phyloP scores from a whole-genome alignment of 768 basidiomycete genomes.

The Psilocybe cubensis region DNA sequence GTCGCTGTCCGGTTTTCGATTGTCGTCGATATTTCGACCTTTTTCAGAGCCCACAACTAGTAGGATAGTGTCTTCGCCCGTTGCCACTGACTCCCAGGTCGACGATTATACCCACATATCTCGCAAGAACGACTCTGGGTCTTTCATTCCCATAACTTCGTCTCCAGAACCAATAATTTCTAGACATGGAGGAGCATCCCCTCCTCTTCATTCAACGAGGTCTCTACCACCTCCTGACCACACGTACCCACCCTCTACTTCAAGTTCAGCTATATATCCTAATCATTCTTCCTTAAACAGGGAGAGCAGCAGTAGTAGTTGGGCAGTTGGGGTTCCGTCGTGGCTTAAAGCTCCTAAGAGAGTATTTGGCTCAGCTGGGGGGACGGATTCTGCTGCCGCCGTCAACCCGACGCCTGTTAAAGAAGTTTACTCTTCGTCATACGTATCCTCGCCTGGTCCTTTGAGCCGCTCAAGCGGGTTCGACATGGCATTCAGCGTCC shows the following conservation, averaged over 20 bases:
- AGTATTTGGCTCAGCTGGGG: conserved; percentile 35
- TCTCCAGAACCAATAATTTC: conserved; percentile 36
- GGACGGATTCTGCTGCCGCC: conserved; percentile 26
- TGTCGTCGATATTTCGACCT: conserved; percentile 69
- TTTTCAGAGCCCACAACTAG: conserved; percentile 56
- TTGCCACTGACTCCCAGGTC: conserved; percentile 33
- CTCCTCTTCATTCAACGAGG: conserved; percentile 16
- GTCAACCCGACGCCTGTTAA: conserved; percentile 45
- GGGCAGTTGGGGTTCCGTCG: conserved; percentile 72
- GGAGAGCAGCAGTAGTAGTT: conserved; percentile 48
- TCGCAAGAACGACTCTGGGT: conserved; percentile 51
- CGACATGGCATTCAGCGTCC: conserved; percentile 77
- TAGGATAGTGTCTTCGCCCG: conserved; percentile 25
- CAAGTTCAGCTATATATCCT: conserved; percentile 49
- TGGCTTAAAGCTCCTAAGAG: conserved; percentile 64
- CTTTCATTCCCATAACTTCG: conserved; percentile 64
- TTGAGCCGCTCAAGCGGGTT: conserved; percentile 41
- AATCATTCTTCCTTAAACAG: conserved; percentile 51
- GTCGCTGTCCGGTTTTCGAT: conserved; percentile 55
- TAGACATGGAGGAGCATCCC: conserved; percentile 5
- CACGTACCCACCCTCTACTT: conserved; percentile 82
- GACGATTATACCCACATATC: conserved; percentile 79
- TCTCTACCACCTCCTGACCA: conserved; percentile 46
- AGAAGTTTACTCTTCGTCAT: conserved; percentile 63
- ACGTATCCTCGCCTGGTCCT: conserved; percentile 28